phyloP scores from a whole-genome alignment of 1,139 yeast species.

The Saccharomyces uvarum region DNA sequence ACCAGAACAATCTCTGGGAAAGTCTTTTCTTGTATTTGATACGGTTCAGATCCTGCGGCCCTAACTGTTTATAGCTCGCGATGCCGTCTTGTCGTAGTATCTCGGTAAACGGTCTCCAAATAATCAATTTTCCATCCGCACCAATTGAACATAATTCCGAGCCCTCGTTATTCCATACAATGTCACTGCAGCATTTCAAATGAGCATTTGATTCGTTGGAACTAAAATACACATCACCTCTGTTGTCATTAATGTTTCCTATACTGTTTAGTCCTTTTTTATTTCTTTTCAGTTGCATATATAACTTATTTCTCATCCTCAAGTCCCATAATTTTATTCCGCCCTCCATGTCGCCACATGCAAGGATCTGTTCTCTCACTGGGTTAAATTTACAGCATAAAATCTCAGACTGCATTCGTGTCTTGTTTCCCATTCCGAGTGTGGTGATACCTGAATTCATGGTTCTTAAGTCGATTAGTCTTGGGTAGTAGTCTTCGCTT shows the following conservation, averaged over 20 bases:
- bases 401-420: slow-evolving; percentile 39
- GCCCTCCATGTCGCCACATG: slow-evolving; percentile 73
- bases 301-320: slow-evolving; percentile 19
- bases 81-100: not conserved
- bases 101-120: slow-evolving; percentile 22
- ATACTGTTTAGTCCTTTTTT: not conserved
- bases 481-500: slow-evolving; percentile 59
- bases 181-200: slow-evolving; percentile 20
- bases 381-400: slow-evolving; percentile 77
- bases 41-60: not conserved
- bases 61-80: not conserved
- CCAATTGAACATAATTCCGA: slow-evolving; percentile 18
- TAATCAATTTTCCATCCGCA: slow-evolving; percentile 21
- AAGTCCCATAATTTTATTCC: slow-evolving; percentile 37
- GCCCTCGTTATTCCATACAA: slow-evolving; percentile 22
- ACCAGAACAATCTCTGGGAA: slow-evolving; percentile 44
- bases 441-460: slow-evolving; percentile 33
- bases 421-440: slow-evolving; percentile 42
- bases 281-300: slow-evolving; percentile 7
- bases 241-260: not conserved
- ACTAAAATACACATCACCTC: slow-evolving; percentile 4
- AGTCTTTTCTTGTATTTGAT: slow-evolving; percentile 33
- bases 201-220: slow-evolving; percentile 11
- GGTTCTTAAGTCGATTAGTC: slow-evolving; percentile 60
- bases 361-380: slow-evolving; percentile 39